Conservation (phyloP, 306 rosid genomes). For the Fagus sylvatica region DNA sequence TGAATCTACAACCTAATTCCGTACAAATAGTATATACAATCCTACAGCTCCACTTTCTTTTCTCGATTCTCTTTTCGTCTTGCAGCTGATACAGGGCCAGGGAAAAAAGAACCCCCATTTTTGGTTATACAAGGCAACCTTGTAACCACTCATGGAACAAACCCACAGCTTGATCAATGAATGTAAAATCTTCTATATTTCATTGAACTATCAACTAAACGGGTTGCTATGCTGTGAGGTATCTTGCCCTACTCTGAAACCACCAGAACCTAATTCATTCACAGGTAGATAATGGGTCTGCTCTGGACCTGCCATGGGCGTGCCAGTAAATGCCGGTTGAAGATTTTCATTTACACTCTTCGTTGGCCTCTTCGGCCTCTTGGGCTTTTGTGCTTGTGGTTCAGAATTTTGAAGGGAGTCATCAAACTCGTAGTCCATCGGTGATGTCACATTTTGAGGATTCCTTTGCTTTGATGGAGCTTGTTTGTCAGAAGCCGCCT, state of each 20-base stretch:
- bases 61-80: neutral
- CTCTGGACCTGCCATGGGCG: constrained; percentile 32
- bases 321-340: constrained; percentile 51
- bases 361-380: constrained; percentile 72
- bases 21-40: constrained; percentile 12
- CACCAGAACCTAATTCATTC: constrained; percentile 27
- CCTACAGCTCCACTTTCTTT: neutral
- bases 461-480: constrained; percentile 44
- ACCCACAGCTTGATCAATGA: neutral
- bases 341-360: constrained; percentile 64
- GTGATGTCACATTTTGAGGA: constrained; percentile 37
- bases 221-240: constrained; percentile 4
- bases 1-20: neutral
- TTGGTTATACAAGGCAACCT: neutral
- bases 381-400: constrained; percentile 45
- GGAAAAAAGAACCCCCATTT: neutral
- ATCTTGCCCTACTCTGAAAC: constrained; percentile 32
- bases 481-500: constrained; percentile 50
- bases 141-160: neutral
- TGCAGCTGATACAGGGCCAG: neutral
- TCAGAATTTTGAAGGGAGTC: constrained; percentile 46
- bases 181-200: neutral
- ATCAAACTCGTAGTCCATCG: constrained; percentile 47
- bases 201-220: constrained; percentile 6
- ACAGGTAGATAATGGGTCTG: constrained; percentile 36